Conservation (phyloP, 1,284 basidiomycete species). For the Heterobasidion annosum region DNA sequence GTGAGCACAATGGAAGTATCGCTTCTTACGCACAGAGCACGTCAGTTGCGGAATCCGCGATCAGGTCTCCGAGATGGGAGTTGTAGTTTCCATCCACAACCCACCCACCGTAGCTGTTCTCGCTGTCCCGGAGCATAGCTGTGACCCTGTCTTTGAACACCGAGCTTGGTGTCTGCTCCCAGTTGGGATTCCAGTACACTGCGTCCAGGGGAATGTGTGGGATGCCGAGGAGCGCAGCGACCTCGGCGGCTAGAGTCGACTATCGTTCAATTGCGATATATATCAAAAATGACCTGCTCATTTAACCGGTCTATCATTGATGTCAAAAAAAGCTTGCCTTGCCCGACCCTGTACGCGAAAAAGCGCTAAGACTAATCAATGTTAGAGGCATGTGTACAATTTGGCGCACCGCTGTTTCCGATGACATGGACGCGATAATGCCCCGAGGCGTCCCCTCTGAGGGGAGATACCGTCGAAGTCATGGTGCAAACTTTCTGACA, state of each 20-base stretch:
- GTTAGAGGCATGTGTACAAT: constrained; percentile 2
- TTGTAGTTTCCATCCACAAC: constrained; percentile 20
- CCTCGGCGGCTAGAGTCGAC: constrained; percentile 38
- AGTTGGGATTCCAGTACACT: constrained; percentile 18
- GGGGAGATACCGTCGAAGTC: constrained; percentile 8
- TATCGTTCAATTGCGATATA: constrained; percentile 12
- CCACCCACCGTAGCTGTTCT: constrained; percentile 14
- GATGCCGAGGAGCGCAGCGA: constrained; percentile 32
- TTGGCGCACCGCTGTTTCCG: constrained; percentile 44
- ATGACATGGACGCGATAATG: constrained; percentile 38
- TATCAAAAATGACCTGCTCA: too few species aligned
- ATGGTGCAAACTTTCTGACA: constrained; percentile 1
- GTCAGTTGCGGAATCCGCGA: constrained; percentile 39
- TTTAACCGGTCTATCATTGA: not conserved
- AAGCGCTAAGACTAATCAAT: not conserved
- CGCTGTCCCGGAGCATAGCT: constrained; percentile 9
- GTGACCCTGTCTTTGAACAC: constrained; percentile 14
- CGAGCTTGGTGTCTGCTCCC: constrained; percentile 10
- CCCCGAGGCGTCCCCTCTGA: constrained; percentile 39
- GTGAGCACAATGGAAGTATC: not conserved
- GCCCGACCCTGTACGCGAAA: constrained; percentile 25
- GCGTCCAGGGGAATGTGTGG: constrained; percentile 16
- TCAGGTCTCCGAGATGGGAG: constrained; percentile 14
- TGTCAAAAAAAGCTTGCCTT: constrained; percentile 25
- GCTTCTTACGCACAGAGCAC: constrained; percentile 40